These are phyloP conservation scores for Begonia peltatifolia DNA, from an alignment of 306 rosid genomes.

Conservation along the genomic window DNA sequence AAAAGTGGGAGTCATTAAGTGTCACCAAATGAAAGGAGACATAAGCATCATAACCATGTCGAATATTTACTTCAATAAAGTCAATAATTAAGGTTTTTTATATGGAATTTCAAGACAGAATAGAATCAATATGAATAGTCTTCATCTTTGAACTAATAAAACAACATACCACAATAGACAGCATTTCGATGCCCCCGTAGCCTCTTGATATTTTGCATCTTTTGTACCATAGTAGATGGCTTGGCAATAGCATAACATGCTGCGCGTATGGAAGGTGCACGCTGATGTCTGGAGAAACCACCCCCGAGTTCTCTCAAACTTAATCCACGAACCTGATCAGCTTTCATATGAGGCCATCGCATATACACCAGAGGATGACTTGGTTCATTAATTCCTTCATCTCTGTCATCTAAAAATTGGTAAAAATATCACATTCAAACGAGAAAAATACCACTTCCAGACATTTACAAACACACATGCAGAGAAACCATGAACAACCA, in stretches of 20 bases:
- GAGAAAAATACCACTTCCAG: background rate
- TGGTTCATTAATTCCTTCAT: conserved; percentile 29
- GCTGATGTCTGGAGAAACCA: conserved; percentile 87
- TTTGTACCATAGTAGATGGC: conserved; percentile 90
- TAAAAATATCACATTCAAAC: conserved; percentile 7
- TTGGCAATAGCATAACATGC: conserved; percentile 95
- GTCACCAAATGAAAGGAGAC: too few relatives aligned
- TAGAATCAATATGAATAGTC: too few relatives aligned
- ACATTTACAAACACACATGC: too few relatives aligned
- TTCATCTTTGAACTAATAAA: background rate
- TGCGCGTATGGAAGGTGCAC: conserved; percentile 89
- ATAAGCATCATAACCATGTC: too few relatives aligned
- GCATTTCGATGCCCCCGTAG: conserved; percentile 94
- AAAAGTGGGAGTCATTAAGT: too few relatives aligned
- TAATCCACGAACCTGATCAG: conserved; percentile 89
- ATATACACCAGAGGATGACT: conserved; percentile 52
- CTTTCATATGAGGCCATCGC: conserved; percentile 99
- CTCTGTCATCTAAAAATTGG: conserved; percentile 43
- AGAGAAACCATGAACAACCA: too few relatives aligned
- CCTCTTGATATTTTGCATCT: conserved; percentile 82
- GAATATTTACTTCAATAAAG: too few relatives aligned
- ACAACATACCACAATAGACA: conserved; percentile 88
- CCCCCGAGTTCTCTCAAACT: conserved; percentile 96
- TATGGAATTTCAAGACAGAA: too few relatives aligned
- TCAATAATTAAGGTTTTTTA: too few relatives aligned